These are phyloP conservation scores for Moniliophthora roreri DNA, from an alignment of 1,284 basidiomycete species.

Conservation along the genomic window DNA sequence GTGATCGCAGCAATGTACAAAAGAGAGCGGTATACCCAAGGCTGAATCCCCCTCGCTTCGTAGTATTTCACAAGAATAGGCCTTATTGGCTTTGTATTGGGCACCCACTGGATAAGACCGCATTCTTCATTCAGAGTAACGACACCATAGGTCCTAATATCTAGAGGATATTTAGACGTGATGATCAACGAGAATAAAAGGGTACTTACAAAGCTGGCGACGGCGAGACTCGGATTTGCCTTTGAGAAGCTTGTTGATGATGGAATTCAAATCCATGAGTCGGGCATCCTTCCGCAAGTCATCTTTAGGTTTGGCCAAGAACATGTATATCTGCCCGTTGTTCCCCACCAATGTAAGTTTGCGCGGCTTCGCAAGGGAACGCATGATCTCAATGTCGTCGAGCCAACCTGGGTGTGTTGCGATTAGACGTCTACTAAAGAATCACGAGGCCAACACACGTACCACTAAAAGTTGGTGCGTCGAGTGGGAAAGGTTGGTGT, in stretches of 20 bases:
- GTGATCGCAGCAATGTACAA: background rate
- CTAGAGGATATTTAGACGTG: constrained; percentile 40
- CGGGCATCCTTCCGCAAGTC: constrained; percentile 97
- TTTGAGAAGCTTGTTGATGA: constrained; percentile 97
- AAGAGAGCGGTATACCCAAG: constrained; percentile 52
- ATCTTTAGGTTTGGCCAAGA: constrained; percentile 97
- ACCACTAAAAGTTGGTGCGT: constrained; percentile 81
- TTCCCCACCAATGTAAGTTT: constrained; percentile 88
- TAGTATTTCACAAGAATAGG: constrained; percentile 80
- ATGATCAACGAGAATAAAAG: background rate
- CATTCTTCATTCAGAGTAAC: constrained; percentile 97
- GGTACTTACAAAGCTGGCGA: constrained; percentile 77
- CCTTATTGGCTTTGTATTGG: constrained; percentile 87
- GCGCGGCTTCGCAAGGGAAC: constrained; percentile 88
- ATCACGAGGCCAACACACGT: constrained; percentile 18
- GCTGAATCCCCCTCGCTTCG: constrained; percentile 53
- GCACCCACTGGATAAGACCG: constrained; percentile 98
- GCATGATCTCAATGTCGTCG: constrained; percentile 92
- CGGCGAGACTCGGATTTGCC: constrained; percentile 91
- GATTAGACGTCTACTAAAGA: background rate
- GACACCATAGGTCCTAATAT: constrained; percentile 94
- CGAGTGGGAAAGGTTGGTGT: constrained; percentile 83
- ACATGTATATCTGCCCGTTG: constrained; percentile 86
- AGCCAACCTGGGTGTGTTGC: constrained; percentile 55
- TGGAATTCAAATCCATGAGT: constrained; percentile 97